These are phyloP conservation scores for Corymbia maculata DNA, from an alignment of 345 rosid species.

Conservation along the genomic window DNA sequence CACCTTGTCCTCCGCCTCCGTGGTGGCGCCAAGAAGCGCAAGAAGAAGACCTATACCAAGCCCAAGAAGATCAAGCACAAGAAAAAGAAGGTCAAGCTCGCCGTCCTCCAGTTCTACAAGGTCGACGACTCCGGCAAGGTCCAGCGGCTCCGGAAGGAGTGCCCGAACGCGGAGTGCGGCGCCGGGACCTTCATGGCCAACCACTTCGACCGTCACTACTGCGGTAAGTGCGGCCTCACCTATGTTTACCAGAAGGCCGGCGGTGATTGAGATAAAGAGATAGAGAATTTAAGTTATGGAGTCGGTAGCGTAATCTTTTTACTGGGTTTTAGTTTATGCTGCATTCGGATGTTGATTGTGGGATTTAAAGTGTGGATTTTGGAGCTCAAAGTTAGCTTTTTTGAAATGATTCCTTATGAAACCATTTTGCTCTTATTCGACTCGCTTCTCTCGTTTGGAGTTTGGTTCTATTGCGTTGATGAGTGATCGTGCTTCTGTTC, in stretches of 20 bases:
- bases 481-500: neutral
- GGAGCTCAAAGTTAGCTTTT: neutral
- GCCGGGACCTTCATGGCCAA: conserved; percentile 70
- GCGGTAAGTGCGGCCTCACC: conserved; percentile 70
- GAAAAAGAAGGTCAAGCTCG: conserved; percentile 64
- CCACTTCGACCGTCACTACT: conserved; percentile 64
- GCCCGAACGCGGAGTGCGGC: conserved; percentile 54
- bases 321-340: neutral
- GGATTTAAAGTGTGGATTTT: neutral
- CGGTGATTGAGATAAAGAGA: conserved; percentile 8
- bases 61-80: conserved; percentile 71
- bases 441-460: neutral
- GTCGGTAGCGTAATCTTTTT: neutral
- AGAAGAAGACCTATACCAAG: conserved; percentile 74
- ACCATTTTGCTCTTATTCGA: neutral
- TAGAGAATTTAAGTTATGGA: neutral
- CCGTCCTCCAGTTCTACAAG: conserved; percentile 57
- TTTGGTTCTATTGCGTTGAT: neutral
- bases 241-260: conserved; percentile 66
- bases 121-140: conserved; percentile 56
- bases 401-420: neutral
- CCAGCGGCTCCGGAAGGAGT: conserved; percentile 59
- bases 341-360: neutral
- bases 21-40: conserved; percentile 18
- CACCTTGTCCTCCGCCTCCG: conserved; percentile 11